Conservation (phyloP, 2,329 filamentous ascomycete species). For the Neurospora sp. region DNA sequence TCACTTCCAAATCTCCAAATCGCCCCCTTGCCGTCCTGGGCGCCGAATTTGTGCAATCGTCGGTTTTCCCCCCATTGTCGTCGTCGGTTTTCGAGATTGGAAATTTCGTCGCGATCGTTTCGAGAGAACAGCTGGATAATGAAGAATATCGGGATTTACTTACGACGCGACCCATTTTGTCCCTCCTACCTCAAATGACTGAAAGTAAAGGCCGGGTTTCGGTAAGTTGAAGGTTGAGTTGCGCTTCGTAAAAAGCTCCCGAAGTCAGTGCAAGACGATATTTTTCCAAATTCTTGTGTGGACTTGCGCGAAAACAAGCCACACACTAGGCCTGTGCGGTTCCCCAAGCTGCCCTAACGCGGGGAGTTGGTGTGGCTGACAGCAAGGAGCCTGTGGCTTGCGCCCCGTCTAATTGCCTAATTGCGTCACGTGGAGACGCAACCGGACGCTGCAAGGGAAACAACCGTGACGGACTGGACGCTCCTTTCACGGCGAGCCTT, state of each 20-base stretch:
- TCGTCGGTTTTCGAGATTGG: not conserved
- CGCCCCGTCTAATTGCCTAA: not conserved
- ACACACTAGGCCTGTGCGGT: constrained; percentile 13
- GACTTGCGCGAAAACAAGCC: constrained; percentile 14
- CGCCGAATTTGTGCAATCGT: not conserved
- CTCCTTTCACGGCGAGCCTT: not conserved
- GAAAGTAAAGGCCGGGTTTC: constrained; percentile 18
- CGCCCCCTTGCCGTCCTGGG: not conserved
- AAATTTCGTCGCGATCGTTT: not conserved
- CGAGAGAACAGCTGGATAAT: constrained; percentile 2
- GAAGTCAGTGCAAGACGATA: constrained; percentile 16
- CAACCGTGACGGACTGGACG: not conserved
- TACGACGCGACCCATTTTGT: constrained; percentile 44
- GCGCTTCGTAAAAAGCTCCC: constrained; percentile 16
- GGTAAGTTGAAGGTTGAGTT: constrained; percentile 18
- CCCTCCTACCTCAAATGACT: constrained; percentile 21
- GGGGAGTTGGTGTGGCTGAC: constrained; percentile 11
- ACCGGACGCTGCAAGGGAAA: not conserved
- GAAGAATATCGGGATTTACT: constrained; percentile 15
- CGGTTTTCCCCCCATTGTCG: not conserved
- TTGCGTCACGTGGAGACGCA: not conserved
- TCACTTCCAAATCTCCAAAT: not conserved
- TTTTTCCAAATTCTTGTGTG: constrained; percentile 22
- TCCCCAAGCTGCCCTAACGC: constrained; percentile 18
- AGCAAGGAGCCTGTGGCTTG: not conserved